Conservation (phyloP, 495 filamentous ascomycete species). For the Penicillium samsonianum region DNA sequence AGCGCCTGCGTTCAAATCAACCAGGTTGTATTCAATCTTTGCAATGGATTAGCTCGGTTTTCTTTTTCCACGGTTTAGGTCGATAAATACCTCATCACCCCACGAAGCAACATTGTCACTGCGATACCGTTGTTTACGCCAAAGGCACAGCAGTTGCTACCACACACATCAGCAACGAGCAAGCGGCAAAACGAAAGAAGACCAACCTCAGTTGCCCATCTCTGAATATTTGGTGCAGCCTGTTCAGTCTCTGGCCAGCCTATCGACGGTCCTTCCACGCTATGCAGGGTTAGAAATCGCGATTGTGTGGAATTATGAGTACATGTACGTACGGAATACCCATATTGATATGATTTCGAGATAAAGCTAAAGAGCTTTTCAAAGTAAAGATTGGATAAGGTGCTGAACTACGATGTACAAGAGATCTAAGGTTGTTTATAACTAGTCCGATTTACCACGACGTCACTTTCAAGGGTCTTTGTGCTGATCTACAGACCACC, state of each 20-base stretch:
- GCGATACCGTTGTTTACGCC: conserved; percentile 2
- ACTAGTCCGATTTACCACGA: not conserved
- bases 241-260: conserved; percentile 3
- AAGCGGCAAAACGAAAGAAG: not conserved
- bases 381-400: no score
- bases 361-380: not conserved
- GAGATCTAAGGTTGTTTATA: not conserved
- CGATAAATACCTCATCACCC: conserved; percentile 7
- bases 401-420: not conserved
- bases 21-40: conserved; percentile 9
- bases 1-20: not conserved
- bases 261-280: conserved; percentile 3
- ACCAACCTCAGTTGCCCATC: conserved; percentile 9
- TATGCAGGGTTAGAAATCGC: not conserved
- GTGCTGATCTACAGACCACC: not conserved
- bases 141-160: conserved; percentile 8
- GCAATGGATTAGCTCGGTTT: not conserved
- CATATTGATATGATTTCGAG: not conserved
- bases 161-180: not conserved
- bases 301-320: not conserved
- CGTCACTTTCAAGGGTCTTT: not conserved
- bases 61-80: no score
- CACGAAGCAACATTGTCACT: conserved; percentile 2
- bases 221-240: not conserved
- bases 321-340: not conserved